Percentiles rank a stretch among this genome's conserved stretches.
Conservation (phyloP, 73 alveolate species). For the Uronychia binucleata region DNA sequence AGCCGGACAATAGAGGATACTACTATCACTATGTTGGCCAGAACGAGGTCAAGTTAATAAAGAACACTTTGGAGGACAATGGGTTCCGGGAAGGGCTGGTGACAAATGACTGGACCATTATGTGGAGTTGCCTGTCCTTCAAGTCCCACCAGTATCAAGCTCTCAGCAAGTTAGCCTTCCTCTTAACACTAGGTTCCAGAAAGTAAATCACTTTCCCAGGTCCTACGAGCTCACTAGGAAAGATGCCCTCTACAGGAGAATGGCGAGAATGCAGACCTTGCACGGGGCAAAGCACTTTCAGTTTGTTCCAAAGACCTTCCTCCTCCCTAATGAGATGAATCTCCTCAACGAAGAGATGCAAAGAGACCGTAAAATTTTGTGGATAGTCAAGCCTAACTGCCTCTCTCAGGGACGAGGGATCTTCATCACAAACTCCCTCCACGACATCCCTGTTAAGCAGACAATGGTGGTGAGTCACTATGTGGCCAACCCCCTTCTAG, state of each 20-base stretch:
- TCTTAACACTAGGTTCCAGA: constrained; percentile 34
- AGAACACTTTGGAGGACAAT: constrained; percentile 57
- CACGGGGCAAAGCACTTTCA: constrained; percentile 68
- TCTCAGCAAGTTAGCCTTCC: no score
- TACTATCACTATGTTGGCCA: constrained; percentile 13
- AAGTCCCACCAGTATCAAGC: constrained; percentile 31
- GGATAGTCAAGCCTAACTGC: constrained; percentile 79
- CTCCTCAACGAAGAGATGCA: constrained; percentile 86
- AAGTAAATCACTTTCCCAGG: constrained; percentile 59
- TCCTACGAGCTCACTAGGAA: constrained; percentile 87
- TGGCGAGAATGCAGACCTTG: constrained; percentile 83
- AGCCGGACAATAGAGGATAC: constrained; percentile 44
- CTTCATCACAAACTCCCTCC: constrained; percentile 54
- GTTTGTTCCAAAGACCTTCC: constrained; percentile 85
- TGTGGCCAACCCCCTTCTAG: constrained; percentile 84
- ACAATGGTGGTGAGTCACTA: constrained; percentile 80
- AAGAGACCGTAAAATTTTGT: constrained; percentile 45
- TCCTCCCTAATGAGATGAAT: constrained; percentile 83
- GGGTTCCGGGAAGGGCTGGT: constrained; percentile 51
- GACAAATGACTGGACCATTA: constrained; percentile 39
- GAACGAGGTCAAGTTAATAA: constrained; percentile 46
- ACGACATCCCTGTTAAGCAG: constrained; percentile 40
- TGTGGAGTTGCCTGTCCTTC: constrained; percentile 40
- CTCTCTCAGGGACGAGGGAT: constrained; percentile 84
- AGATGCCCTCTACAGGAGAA: constrained; percentile 94